Evolutionary conservation across 352 stramenopile species (phyloP).

Genomic region (Phytophthora agathidicida): DNA sequence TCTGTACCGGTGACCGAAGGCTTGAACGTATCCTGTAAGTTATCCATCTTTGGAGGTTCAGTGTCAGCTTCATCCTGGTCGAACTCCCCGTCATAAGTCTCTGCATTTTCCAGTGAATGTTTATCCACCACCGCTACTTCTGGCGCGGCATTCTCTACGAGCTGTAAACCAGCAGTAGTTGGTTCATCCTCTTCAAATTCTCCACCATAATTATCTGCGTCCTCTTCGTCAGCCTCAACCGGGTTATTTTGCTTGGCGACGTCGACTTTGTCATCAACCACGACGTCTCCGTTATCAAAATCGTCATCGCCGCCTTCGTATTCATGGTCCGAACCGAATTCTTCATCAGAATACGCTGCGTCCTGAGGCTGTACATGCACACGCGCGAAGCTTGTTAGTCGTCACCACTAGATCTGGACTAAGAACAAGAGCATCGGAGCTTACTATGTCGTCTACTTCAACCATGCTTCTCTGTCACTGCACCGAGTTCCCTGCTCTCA

Average conservation of each 20-base stretch:
- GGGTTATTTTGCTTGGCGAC: neutral
- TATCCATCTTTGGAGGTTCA: neutral
- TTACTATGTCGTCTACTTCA: slow-evolving; percentile 19
- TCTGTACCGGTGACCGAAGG: neutral
- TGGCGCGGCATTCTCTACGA: neutral
- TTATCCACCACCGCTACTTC: too few relatives aligned
- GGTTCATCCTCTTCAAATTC: slow-evolving; percentile 24
- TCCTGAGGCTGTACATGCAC: slow-evolving; percentile 20
- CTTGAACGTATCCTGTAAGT: neutral
- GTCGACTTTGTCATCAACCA: neutral
- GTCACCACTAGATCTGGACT: too few relatives aligned
- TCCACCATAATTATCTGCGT: slow-evolving; percentile 20
- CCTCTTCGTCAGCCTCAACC: neutral
- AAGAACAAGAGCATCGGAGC: too few relatives aligned
- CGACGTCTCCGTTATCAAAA: slow-evolving; percentile 27
- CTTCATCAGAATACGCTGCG: slow-evolving; percentile 54
- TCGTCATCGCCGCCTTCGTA: slow-evolving; percentile 23
- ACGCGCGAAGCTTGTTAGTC: neutral
- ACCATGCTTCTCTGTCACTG: too few relatives aligned
- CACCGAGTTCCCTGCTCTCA: too few relatives aligned
- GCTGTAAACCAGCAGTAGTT: neutral
- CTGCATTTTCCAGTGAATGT: neutral
- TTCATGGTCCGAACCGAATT: slow-evolving; percentile 42
- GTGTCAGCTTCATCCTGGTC: slow-evolving; percentile 8
- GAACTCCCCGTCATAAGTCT: slow-evolving; percentile 12